phyloP scores from a whole-genome alignment of 441 rosid genomes.

The Capsella rubella region DNA sequence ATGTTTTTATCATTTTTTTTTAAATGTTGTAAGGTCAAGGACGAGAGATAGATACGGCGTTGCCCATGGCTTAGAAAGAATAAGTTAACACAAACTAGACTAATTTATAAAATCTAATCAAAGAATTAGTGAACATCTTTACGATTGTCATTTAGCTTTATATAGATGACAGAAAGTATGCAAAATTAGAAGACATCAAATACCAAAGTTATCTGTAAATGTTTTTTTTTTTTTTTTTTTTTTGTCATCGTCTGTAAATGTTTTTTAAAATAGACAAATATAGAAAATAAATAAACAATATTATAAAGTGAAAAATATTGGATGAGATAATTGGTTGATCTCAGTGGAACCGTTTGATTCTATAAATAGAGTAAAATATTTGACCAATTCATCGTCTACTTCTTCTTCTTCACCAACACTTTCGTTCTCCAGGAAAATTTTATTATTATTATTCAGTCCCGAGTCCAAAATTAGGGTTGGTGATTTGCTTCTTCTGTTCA shows the following conservation, averaged over 20 bases:
- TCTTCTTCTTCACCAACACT: not conserved
- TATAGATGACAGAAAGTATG: not conserved
- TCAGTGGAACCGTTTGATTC: slow-evolving; percentile 14
- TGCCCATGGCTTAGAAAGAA: too few species aligned
- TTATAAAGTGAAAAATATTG: not conserved
- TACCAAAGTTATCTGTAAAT: not conserved
- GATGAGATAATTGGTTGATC: not conserved
- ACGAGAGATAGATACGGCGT: too few species aligned
- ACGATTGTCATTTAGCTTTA: not conserved
- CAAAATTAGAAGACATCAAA: not conserved
- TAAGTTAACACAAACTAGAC: not conserved
- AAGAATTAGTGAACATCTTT: slow-evolving; percentile 3
- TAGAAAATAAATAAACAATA: too few species aligned
- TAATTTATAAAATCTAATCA: not conserved
- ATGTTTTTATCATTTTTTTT: too few species aligned
- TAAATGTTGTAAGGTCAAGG: too few species aligned
- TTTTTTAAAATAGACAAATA: too few species aligned
- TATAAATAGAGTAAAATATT: slow-evolving; percentile 1
- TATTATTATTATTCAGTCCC: not conserved
- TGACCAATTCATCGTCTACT: slow-evolving; percentile 2
- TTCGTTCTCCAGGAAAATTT: not conserved
- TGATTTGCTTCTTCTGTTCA: slow-evolving; percentile 9
- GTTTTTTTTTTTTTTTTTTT: too few species aligned
- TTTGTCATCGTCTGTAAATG: too few species aligned
- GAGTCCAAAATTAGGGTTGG: slow-evolving; percentile 14